phyloP scores from a whole-genome alignment of 139 green algal species.

The Chlamydomonas sphaeroides region DNA sequence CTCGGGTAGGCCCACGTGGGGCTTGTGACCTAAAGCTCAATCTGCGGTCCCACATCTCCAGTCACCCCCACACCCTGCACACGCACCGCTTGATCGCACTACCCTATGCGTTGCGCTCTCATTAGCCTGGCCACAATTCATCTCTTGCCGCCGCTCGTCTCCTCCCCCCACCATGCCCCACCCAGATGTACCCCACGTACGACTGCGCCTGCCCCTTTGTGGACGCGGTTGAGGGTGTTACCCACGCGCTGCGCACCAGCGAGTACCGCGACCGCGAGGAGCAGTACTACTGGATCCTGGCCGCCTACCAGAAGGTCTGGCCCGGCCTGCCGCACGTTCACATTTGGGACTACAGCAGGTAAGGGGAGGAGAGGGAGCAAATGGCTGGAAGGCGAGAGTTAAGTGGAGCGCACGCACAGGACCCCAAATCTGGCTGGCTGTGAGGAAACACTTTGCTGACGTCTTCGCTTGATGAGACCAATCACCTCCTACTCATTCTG shows the following conservation, averaged over 20 bases:
- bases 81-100: not conserved
- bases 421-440: too few species aligned
- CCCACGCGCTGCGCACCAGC: conserved; percentile 93
- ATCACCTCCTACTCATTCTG: conserved; percentile 24
- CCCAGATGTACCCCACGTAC: conserved; percentile 97
- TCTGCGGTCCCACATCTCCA: conserved; percentile 33
- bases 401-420: too few species aligned
- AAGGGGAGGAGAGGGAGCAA: too few species aligned
- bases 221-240: conserved; percentile 94
- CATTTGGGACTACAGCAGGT: conserved; percentile 97
- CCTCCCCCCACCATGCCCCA: not conserved
- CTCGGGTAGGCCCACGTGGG: conserved; percentile 36
- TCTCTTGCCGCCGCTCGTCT: not conserved
- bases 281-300: conserved; percentile 91
- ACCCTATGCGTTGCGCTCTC: not conserved
- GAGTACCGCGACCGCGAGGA: conserved; percentile 92
- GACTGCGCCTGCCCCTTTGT: conserved; percentile 98
- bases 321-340: conserved; percentile 85
- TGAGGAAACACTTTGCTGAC: conserved; percentile 22
- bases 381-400: too few species aligned
- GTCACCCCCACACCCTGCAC: not conserved
- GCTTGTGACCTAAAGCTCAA: conserved; percentile 47
- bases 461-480: conserved; percentile 5
- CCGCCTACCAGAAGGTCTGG: conserved; percentile 77
- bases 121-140: not conserved